Conservation (phyloP, 2,329 filamentous ascomycete species). For the Colletotrichum camelliae region DNA sequence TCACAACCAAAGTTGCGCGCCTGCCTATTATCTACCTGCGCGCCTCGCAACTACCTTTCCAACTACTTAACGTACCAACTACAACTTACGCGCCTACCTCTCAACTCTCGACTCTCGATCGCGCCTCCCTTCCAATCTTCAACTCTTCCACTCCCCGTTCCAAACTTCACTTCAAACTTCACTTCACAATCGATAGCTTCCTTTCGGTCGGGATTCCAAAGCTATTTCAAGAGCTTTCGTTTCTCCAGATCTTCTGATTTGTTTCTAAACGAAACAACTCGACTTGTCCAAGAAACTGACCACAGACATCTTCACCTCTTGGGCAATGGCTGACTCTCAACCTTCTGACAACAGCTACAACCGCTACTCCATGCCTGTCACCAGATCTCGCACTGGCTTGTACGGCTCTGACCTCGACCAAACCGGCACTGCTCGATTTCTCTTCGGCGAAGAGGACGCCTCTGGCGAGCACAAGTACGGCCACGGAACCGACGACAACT, state of each 20-base stretch:
- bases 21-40: neutral
- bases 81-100: neutral
- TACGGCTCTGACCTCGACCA: slow-evolving; percentile 77
- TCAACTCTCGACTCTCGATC: neutral
- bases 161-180: neutral
- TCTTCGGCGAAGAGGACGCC: slow-evolving; percentile 81
- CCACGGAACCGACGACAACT: slow-evolving; percentile 80
- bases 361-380: slow-evolving; percentile 93
- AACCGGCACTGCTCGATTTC: slow-evolving; percentile 83
- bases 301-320: neutral
- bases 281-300: slow-evolving; percentile 7
- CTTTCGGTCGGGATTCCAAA: neutral
- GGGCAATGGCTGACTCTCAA: slow-evolving; percentile 19
- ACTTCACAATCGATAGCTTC: neutral
- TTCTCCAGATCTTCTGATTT: neutral
- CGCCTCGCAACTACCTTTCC: neutral
- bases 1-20: neutral
- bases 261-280: neutral
- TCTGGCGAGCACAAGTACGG: slow-evolving; percentile 73
- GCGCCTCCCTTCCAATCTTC: neutral
- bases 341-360: slow-evolving; percentile 65
- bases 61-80: neutral
- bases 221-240: neutral
- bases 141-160: neutral
- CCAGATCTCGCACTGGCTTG: slow-evolving; percentile 69